Conservation (phyloP, 306 rosid genomes). For the Echinosophora koreensis region DNA sequence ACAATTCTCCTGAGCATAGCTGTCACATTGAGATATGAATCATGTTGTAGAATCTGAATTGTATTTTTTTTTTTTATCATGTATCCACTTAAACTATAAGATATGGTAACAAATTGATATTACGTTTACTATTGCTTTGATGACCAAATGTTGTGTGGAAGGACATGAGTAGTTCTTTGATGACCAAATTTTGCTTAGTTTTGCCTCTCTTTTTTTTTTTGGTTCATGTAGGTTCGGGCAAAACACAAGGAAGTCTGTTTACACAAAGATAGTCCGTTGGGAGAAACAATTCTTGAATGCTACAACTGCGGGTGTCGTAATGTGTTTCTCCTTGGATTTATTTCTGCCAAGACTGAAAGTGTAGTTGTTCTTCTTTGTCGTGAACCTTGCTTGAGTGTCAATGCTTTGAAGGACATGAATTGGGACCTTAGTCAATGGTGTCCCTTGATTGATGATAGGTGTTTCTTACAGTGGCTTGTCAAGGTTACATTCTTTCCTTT, state of each 20-base stretch:
- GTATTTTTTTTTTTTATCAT: slow-evolving; percentile 1
- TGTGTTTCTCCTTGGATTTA: slow-evolving; percentile 97
- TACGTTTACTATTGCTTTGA: background rate
- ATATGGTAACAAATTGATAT: background rate
- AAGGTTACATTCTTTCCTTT: slow-evolving; percentile 67
- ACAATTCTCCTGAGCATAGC: background rate
- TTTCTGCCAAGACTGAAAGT: slow-evolving; percentile 99
- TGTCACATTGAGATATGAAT: background rate
- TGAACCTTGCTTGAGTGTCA: slow-evolving; percentile 98
- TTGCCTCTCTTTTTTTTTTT: slow-evolving; percentile 27
- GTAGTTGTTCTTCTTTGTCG: slow-evolving; percentile 99
- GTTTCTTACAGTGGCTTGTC: slow-evolving; percentile 99
- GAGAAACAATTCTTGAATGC: slow-evolving; percentile 99
- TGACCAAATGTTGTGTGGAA: background rate
- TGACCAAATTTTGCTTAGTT: slow-evolving; percentile 39
- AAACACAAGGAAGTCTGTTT: slow-evolving; percentile 99
- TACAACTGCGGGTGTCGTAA: slow-evolving; percentile 99
- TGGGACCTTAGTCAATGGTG: slow-evolving; percentile 99
- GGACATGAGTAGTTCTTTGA: slow-evolving; percentile 26
- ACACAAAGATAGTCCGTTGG: slow-evolving; percentile 97
- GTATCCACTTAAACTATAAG: background rate
- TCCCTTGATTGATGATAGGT: slow-evolving; percentile 98
- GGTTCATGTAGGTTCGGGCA: slow-evolving; percentile 85
- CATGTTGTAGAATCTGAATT: background rate
- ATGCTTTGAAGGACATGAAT: slow-evolving; percentile 99